phyloP scores from a whole-genome alignment of 83 land plant species.

The Picea mariana region DNA sequence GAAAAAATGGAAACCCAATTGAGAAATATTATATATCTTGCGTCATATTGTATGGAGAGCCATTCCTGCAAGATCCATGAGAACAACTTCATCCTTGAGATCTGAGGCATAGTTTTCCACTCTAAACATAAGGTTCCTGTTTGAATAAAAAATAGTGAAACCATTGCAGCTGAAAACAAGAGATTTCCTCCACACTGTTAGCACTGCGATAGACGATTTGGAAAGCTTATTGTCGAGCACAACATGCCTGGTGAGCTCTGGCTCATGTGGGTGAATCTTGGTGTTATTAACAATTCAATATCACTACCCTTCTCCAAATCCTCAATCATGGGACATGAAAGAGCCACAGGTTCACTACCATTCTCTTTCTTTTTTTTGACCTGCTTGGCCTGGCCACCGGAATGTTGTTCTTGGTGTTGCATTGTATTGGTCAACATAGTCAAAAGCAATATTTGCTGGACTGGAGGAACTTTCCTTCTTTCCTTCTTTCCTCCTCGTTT shows the following conservation, averaged over 20 bases:
- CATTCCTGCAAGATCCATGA: slow-evolving; percentile 32
- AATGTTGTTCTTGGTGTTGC: no score
- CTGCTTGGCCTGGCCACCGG: no score
- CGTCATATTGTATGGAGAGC: slow-evolving; percentile 28
- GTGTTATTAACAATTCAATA: no score
- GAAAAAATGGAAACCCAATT: no score
- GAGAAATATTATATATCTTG: slow-evolving; percentile 11
- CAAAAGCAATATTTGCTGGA: no score
- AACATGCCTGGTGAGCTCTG: background rate
- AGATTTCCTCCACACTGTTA: slow-evolving; percentile 35
- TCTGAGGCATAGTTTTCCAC: slow-evolving; percentile 28
- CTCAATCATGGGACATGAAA: no score
- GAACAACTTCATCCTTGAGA: slow-evolving; percentile 20
- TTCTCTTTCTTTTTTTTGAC: no score
- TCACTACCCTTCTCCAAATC: no score
- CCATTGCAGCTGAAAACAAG: slow-evolving; percentile 29
- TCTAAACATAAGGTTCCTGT: slow-evolving; percentile 26
- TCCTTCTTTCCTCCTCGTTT: no score
- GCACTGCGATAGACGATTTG: background rate
- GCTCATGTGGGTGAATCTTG: background rate
- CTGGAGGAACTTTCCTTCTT: no score
- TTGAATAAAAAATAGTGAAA: slow-evolving; percentile 27
- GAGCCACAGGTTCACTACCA: no score
- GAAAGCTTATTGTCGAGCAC: background rate
- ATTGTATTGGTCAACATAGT: no score